Evolutionary conservation across 2,329 filamentous ascomycete genomes (phyloP).

Genomic region (Paecilomyces fulvus): DNA sequence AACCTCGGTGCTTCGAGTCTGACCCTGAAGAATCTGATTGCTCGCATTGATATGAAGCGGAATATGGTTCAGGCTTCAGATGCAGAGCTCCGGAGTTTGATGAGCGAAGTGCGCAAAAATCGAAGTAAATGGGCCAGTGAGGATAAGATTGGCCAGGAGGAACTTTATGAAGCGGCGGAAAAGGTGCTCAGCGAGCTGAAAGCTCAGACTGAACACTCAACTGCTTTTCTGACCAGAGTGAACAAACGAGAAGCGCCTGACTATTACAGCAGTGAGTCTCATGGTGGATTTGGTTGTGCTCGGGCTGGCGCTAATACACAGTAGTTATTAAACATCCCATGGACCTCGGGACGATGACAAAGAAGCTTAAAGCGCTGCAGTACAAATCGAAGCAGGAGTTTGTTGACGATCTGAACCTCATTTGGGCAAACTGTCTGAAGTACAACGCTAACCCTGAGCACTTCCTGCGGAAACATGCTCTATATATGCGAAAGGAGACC

Average conservation of each 20-base stretch:
- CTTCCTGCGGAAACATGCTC: constrained; percentile 81
- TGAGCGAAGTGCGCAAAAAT: constrained; percentile 97
- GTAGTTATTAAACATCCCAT: constrained; percentile 90
- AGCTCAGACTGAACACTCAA: constrained; percentile 93
- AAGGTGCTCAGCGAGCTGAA: constrained; percentile 97
- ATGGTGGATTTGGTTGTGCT: neutral
- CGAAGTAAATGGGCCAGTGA: constrained; percentile 98
- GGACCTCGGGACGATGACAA: constrained; percentile 97
- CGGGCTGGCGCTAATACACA: constrained; percentile 13
- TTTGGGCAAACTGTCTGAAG: constrained; percentile 93
- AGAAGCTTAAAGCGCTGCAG: constrained; percentile 75
- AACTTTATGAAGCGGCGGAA: constrained; percentile 91
- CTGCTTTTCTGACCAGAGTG: constrained; percentile 87
- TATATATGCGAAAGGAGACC: constrained; percentile 94
- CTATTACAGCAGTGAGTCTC: constrained; percentile 72
- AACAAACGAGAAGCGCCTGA: constrained; percentile 96
- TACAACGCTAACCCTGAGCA: constrained; percentile 90
- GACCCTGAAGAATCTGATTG: constrained; percentile 93
- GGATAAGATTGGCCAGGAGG: constrained; percentile 94
- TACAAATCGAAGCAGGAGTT: constrained; percentile 93
- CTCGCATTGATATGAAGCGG: constrained; percentile 86
- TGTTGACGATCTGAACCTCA: constrained; percentile 83
- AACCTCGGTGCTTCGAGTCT: constrained; percentile 94
- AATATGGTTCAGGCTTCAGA: constrained; percentile 86
- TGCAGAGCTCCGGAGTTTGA: constrained; percentile 79